Evolutionary conservation across 768 basidiomycete species (phyloP), one percentile per base, ranked within the genome.

Genomic region (Russula sp.): DNA sequence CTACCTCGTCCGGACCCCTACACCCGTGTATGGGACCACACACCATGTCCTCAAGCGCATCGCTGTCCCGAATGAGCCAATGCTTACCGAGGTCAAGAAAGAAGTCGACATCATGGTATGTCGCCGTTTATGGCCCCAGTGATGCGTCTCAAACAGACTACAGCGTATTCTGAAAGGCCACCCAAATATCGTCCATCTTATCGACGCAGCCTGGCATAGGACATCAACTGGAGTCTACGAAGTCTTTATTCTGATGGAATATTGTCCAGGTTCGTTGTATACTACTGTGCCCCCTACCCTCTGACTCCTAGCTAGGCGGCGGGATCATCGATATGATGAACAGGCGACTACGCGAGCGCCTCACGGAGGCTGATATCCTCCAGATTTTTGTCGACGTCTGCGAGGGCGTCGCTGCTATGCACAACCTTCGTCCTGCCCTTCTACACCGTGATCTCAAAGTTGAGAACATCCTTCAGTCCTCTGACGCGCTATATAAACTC

Each of bases 251-350:
- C 82, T 99, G 64, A 99, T 99, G 97, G 97, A 99, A 73, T 97
- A 88, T 74, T 96, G 94, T 73, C 81, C 92, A 65, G 95, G 94
- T 87, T 71, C 67, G 82, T 75, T 49, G 34, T 54, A 54, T 48
- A 31, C 11, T 10, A 13, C 22, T 18, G 54, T 34, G 9, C 39
- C 56, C 10, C 8, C 18, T 20, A 27, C n/a, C 20, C 40, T 57
- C 44, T 70, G 47, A 69, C 62, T 54, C 70, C 66, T 49, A 44
- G 57, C 14, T 67, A 93, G 94, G 94, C 53, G 97, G 97, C 44
- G 97, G 97, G 40, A 98, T 99, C 68, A 98, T 99, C 75, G 97
- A 99, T 77, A 94, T 98, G 88, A 94, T 99, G 91, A 99, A 99
- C 75, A 86, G 94, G 68, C 85, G 97, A 57, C 81, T 99, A 51